Evolutionary conservation across 768 basidiomycete species (phyloP), one percentile per base, ranked within the genome.

Genomic region (Pleurotus ostreatus): DNA sequence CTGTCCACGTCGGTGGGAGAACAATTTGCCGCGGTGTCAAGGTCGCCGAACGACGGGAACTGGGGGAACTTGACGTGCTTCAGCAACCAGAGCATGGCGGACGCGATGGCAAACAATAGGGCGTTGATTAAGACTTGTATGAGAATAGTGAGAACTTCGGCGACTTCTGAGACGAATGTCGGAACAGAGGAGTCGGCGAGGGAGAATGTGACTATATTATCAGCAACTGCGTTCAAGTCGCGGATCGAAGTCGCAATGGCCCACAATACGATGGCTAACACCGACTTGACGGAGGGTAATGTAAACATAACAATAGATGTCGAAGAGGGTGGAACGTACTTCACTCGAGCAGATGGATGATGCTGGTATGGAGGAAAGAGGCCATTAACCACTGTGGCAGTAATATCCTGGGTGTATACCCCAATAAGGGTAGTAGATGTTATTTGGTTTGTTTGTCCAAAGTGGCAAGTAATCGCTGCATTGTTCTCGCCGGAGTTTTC

Each of bases 301-400:
- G 18, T 23, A 13, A 48, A n/a, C 46, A 48, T 49, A 26, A 23
- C 38, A 37, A 49, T 38, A 22, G 26, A 37, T 20, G 48, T 49
- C 9, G 48, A 49, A 3, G 26, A 37, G 7, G 30, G 48, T 49
- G n/a, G 48, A 2, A 26, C 30, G 22, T 49, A 49, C 48, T 49
- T 49, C 34, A n/a, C n/a, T 49, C 38, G n/a, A 16, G 48, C 25
- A 49, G 5, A n/a, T 44, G 43, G 13, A 16, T 16, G 43, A 44
- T 49, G 48, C 48, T 49, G 38, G 48, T 49, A 34, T 37, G 16
- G 30, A 49, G 48, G 30, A 37, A 49, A 22, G 48, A 49, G 30
- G 30, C 30, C 30, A 34, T 34, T 34, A 11, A 34, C 30, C 30
- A 11, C 30, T 34, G 9, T 34, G 30, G 30, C 30, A 11, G 30